Evolutionary conservation across 768 basidiomycete genomes (phyloP), one percentile per base, ranked within the genome.

Genomic region (Boletus coccyginus): DNA sequence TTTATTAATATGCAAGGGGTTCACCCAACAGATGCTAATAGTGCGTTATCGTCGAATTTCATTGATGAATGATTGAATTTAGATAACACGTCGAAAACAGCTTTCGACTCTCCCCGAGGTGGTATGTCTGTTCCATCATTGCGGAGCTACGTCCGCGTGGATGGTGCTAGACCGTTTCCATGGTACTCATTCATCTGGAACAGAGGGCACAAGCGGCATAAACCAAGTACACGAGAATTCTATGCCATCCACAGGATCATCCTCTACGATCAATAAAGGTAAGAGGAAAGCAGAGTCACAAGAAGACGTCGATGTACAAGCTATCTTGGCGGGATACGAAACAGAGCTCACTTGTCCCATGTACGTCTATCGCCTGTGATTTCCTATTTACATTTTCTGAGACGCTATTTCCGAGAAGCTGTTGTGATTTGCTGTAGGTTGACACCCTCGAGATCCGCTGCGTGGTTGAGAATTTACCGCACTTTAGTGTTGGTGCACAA

Each of bases 331-430:
- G 4, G 74, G 61, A n/a, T 81, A 84, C 46, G 87, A 86, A 65
- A 78, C 82, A 43, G 87, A 88, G 62, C 69, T 90, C 46, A 81
- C 74, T 16, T 91, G 89, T 68, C 81, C 89, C 1, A 87, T 91
- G 89, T 90, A 67, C 46, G 87, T 77, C 46, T 33, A 14, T 50
- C n/a, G 4, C 43, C 50, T 33, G 13, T 19, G 7, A 43, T 45
- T 32, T 13, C n/a, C 10, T 32, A 10, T 57, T 13, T 13, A 1
- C 39, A 39, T 36, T 13, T 21, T 36, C 49, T 58, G 46, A 64
- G 14, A 19, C 13, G 21, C 27, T 27, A 24, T 50, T 19, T n/a
- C 27, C 14, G 27, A 46, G 86, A 40, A 90, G 88, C 66, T 91
- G 89, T 58, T 87, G 74, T 69, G 88, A 90, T 64, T 72, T 88